Percentiles rank a stretch among this genome's conserved stretches.
These are phyloP conservation scores for Zalaria obscura DNA, from an alignment of 2,329 filamentous ascomycete species.

Conservation along the genomic window DNA sequence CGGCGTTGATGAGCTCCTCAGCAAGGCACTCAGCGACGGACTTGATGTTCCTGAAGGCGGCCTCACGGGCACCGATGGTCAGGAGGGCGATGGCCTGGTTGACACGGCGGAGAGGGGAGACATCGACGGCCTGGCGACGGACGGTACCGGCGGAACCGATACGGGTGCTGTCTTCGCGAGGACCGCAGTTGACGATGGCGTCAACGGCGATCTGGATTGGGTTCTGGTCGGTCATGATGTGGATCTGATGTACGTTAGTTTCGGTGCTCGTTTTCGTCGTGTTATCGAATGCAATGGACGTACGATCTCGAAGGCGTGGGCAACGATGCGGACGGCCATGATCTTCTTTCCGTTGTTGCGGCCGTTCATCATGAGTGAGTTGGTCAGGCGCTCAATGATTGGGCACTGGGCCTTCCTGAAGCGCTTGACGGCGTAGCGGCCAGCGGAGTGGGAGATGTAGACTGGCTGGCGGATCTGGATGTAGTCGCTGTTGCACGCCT, in stretches of 20 bases:
- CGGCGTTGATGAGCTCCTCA: slow-evolving; percentile 99
- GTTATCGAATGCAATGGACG: slow-evolving; percentile 27
- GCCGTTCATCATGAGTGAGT: slow-evolving; percentile 99
- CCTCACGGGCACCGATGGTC: slow-evolving; percentile 97
- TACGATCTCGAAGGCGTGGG: slow-evolving; percentile 99
- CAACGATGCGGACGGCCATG: slow-evolving; percentile 98
- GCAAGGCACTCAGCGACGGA: slow-evolving; percentile 98
- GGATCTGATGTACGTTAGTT: slow-evolving; percentile 49
- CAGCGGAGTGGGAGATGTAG: slow-evolving; percentile 97
- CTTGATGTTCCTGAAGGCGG: slow-evolving; percentile 99
- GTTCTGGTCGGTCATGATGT: slow-evolving; percentile 99
- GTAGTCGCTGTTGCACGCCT: slow-evolving; percentile 63
- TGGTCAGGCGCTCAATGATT: slow-evolving; percentile 99
- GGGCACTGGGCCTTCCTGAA: slow-evolving; percentile 99
- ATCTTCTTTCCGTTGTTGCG: slow-evolving; percentile 99
- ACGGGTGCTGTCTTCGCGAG: slow-evolving; percentile 98
- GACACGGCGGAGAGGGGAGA: slow-evolving; percentile 96
- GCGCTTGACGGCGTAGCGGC: slow-evolving; percentile 97
- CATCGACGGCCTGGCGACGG: slow-evolving; percentile 99
- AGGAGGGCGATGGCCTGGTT: slow-evolving; percentile 99
- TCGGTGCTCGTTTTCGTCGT: slow-evolving; percentile 3
- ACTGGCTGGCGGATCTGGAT: slow-evolving; percentile 98
- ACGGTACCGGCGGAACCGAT: slow-evolving; percentile 99
- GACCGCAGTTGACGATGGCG: slow-evolving; percentile 99
- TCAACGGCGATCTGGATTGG: slow-evolving; percentile 99